Evolutionary conservation across 2,329 filamentous ascomycete species (phyloP).

Genomic region (Ophiocordyceps sinensis): DNA sequence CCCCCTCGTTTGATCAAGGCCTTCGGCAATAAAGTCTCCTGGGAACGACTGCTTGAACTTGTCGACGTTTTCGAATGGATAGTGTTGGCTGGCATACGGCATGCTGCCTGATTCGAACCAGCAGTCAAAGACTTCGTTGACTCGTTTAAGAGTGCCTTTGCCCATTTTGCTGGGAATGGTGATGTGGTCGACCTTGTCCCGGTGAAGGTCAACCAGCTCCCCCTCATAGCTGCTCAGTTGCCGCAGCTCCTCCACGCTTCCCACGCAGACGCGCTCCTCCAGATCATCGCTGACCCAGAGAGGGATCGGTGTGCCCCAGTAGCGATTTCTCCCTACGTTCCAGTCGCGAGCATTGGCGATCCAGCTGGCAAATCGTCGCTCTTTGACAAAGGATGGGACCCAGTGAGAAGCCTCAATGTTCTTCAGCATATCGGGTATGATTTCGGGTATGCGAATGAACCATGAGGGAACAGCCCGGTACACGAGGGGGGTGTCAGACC

Average conservation of each 20-base stretch:
- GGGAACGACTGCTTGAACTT: slow-evolving; percentile 71
- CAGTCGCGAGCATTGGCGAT: slow-evolving; percentile 83
- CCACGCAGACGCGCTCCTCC: slow-evolving; percentile 74
- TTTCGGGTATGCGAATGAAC: slow-evolving; percentile 80
- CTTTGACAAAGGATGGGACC: slow-evolving; percentile 84
- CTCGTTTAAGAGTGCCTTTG: slow-evolving; percentile 65
- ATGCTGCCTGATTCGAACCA: slow-evolving; percentile 96
- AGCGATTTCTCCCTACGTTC: slow-evolving; percentile 88
- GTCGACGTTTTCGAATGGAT: slow-evolving; percentile 80
- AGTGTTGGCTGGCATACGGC: slow-evolving; percentile 85
- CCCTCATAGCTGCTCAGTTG: slow-evolving; percentile 75
- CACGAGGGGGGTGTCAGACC: slow-evolving; percentile 90
- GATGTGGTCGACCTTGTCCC: slow-evolving; percentile 86
- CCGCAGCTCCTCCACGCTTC: slow-evolving; percentile 72
- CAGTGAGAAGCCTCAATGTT: slow-evolving; percentile 84
- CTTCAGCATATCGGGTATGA: slow-evolving; percentile 77
- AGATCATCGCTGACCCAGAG: slow-evolving; percentile 84
- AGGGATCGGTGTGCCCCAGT: slow-evolving; percentile 89
- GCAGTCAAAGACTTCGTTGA: slow-evolving; percentile 88
- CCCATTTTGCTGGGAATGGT: slow-evolving; percentile 85
- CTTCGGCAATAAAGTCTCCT: slow-evolving; percentile 88
- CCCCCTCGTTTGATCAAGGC: slow-evolving; percentile 82
- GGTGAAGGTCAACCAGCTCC: slow-evolving; percentile 73
- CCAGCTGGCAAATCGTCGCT: slow-evolving; percentile 83
- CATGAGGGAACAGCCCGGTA: slow-evolving; percentile 85